phyloP scores from a whole-genome alignment of 208 protist species.

The Wallacemonas sp. region DNA sequence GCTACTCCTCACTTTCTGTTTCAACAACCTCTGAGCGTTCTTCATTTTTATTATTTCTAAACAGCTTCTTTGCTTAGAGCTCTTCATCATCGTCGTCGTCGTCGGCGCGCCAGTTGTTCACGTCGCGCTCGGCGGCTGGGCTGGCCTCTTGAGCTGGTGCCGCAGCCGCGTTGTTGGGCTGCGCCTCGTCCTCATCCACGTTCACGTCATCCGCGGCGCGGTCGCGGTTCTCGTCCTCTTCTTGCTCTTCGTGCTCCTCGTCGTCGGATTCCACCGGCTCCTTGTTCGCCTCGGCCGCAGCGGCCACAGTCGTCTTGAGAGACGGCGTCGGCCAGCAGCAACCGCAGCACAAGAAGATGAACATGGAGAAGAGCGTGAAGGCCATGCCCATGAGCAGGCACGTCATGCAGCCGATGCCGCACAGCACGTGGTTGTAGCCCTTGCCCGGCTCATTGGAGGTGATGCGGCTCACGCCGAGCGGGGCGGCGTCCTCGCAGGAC shows the following conservation, averaged over 20 bases:
- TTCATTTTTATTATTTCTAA: background rate
- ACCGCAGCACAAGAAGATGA: constrained; percentile 38
- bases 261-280: constrained; percentile 2
- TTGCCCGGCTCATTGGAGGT: constrained; percentile 24
- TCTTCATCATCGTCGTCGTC: constrained; percentile 22
- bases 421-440: constrained; percentile 54
- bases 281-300: constrained; percentile 13
- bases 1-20: too few species aligned
- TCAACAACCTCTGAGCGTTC: too few species aligned
- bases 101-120: background rate
- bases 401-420: constrained; percentile 47
- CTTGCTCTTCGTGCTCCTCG: constrained; percentile 2
- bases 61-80: constrained; percentile 18
- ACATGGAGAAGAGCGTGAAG: constrained; percentile 30
- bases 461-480: constrained; percentile 21
- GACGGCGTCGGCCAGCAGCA: constrained; percentile 55
- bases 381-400: constrained; percentile 40
- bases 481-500: constrained; percentile 12
- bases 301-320: constrained; percentile 38
- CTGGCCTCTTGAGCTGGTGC: too few species aligned
- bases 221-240: background rate
- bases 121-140: constrained; percentile 16
- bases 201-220: constrained; percentile 16
- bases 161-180: background rate
- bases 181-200: constrained; percentile 13